Conservation (phyloP, 495 filamentous ascomycete species). For the Margaritispora aquatica region DNA sequence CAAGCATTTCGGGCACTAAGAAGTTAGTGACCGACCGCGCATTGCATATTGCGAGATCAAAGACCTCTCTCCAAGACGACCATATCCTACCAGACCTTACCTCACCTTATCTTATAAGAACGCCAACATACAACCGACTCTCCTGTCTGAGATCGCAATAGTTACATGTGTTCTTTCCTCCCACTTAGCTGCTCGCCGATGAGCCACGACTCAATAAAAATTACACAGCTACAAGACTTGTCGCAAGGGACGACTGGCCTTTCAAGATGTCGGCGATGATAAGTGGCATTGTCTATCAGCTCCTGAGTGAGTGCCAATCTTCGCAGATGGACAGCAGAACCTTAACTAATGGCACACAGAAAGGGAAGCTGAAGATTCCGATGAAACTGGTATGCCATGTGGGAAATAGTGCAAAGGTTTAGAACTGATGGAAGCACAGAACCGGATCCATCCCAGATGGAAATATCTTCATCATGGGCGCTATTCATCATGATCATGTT, state of each 20-base stretch:
- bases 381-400: conserved; percentile 38
- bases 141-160: not conserved
- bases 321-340: not conserved
- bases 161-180: conserved; percentile 24
- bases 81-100: not conserved
- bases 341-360: conserved; percentile 26
- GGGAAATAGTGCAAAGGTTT: not conserved
- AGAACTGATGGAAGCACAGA: conserved; percentile 27
- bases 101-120: not conserved
- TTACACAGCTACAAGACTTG: not conserved
- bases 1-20: conserved; percentile 2
- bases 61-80: too few relatives aligned
- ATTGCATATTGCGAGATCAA: too few relatives aligned
- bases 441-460: conserved; percentile 57
- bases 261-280: conserved; percentile 15
- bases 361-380: conserved; percentile 42
- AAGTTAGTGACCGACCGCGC: too few relatives aligned
- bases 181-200: conserved; percentile 20
- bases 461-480: conserved; percentile 92
- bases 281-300: conserved; percentile 9
- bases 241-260: not conserved
- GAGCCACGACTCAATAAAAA: conserved; percentile 16
- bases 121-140: not conserved
- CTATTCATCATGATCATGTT: conserved; percentile 93
- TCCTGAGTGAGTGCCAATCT: conserved; percentile 20